Evolutionary conservation across 768 basidiomycete species (phyloP), one percentile per base, ranked within the genome.

Genomic region (Tricholoma sp.): DNA sequence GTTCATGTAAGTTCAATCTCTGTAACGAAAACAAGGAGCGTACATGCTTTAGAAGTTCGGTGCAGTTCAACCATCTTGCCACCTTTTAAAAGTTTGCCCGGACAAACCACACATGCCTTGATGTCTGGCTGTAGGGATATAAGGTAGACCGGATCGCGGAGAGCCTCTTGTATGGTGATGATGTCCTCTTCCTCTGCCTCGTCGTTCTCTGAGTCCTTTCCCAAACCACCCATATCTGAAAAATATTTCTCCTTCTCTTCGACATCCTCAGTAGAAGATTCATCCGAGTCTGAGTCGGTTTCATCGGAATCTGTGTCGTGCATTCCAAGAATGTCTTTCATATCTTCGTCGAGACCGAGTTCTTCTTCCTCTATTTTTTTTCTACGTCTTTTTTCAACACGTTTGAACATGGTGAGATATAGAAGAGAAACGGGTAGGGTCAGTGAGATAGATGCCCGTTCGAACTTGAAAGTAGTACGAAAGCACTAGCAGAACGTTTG

Each of bases 271-370:
- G 53, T 64, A 31, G 70, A 72, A 13, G 70, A 69, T 41, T 75
- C 61, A 51, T 77, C 82, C 18, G 77, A 77, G 53, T 73, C 74
- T 8, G 83, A 82, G 11, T 78, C 77, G 11, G 85, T 85, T 70
- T 89, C 88, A 48, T 88, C 86, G 31, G 87, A 87, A 68, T 91
- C 86, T 0, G 87, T 88, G 61, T 90, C 85, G 41, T 89, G 76
- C 59, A 91, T 65, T 24, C 87, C 89, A 11, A 86, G 69, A 18
- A 80, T 65, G 53, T 78, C 79, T 65, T 75, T 85, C 69, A 73
- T 70, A 24, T 81, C 81, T 36, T 74, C 76, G 52, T 84, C 80
- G 8, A 85, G 59, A 0, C 81, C 83, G 20, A 84, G 73, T 51
- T 82, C 79, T 66, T 86, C 84, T 58, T 87, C 86, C 60, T 84